Base-by-base conservation (phyloP, 2,329 filamentous ascomycete species). In the Hortaea werneckii region DNA sequence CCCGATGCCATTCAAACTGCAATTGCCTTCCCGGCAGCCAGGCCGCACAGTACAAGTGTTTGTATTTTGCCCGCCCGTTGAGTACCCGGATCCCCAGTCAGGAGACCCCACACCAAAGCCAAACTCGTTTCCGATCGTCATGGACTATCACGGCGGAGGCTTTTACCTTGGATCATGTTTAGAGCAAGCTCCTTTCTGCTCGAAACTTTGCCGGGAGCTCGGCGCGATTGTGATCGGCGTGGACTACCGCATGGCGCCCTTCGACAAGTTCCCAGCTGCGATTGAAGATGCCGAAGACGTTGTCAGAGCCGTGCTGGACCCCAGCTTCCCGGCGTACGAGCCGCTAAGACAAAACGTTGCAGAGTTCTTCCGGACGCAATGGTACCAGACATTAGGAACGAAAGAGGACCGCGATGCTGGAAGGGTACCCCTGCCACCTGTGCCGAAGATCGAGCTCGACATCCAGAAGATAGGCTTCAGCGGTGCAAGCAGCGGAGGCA, bases 221-320 rank as follows among this genome's bases (percentile, higher is more conserved):
- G 56, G 61, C 4, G 61, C 65, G 8, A 61, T 72, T 5, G 69
- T 70, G 38, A 65, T 73, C 41, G 68, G 64, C 41, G 70, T 72
- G 3, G 71, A 72, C 42, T 74, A 74, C 49, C 65, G 71, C 32
- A 67, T 72, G 39, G 70, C 68, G 4, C 71, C 71, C 1, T 64
- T 70, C 46, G 62, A 69, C 46, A 64, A 69, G 35, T 73, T 70
- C 41, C 71, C 70, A 0, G 68, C 68, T 0, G 70, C 71, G 1
- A 64, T 72, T 12, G 65, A 71, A 48, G 71, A 74, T 48, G 67
- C 67, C 7, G 70, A 73, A 43, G 70, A 73, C 46, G 68, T 69
- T 1, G 53, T 72, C 2, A 60, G 59, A 4, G 67, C 69, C 1
- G 63, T 73, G 2, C 55, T 72, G 28, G 63, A 71, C 35, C 60